Evolutionary conservation across 2,329 filamentous ascomycete species (phyloP).

Genomic region (Cryphonectria japonica): DNA sequence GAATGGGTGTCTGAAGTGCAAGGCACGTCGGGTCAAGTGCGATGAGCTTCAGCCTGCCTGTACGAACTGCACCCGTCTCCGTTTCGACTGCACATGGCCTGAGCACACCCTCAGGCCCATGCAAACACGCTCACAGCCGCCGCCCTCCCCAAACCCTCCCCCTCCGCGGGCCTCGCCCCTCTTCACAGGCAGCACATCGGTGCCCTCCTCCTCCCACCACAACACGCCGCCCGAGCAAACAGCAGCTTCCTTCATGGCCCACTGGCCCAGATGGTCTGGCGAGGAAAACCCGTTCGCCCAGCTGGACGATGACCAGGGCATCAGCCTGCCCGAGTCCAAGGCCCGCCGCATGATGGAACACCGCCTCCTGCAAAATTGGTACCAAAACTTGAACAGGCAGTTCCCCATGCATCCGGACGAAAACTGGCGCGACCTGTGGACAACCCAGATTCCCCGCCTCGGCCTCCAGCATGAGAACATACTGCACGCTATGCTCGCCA

Average conservation of each 20-base stretch:
- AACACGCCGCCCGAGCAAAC: constrained; percentile 14
- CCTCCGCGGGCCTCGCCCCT: constrained; percentile 4
- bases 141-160: constrained; percentile 17
- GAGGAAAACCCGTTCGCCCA: constrained; percentile 21
- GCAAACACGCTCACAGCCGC: constrained; percentile 2
- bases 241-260: constrained; percentile 8
- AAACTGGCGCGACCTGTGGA: constrained; percentile 33
- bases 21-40: constrained; percentile 38
- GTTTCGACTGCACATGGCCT: constrained; percentile 33
- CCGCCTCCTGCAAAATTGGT: constrained; percentile 36
- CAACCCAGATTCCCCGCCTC: constrained; percentile 30
- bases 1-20: constrained; percentile 39
- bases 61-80: constrained; percentile 34
- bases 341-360: constrained; percentile 36
- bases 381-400: constrained; percentile 28
- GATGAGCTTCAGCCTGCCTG: constrained; percentile 35
- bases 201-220: constrained; percentile 3
- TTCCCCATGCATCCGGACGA: constrained; percentile 30
- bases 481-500: constrained; percentile 33
- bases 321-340: constrained; percentile 33
- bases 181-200: constrained; percentile 7
- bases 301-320: constrained; percentile 17
- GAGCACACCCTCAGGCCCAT: background rate
- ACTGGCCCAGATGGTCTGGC: constrained; percentile 21
- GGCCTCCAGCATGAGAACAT: constrained; percentile 34